Conservation (phyloP, 257 asterid species). For the Ophiorrhiza pumila region DNA sequence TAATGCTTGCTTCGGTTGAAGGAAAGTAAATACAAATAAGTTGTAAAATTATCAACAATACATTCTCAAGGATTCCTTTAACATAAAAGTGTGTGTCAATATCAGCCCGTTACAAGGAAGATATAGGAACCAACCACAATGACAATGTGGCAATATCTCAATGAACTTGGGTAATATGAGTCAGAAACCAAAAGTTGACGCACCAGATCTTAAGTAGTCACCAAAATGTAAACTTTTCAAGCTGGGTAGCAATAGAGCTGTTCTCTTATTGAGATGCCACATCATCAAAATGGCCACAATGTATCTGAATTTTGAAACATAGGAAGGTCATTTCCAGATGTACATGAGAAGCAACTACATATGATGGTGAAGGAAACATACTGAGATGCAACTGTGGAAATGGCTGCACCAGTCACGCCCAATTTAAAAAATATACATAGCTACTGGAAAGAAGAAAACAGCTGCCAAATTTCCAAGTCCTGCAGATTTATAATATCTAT, state of each 20-base stretch:
- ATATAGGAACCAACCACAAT: background rate
- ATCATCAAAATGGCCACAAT: constrained; percentile 43
- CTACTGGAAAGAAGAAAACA: constrained; percentile 36
- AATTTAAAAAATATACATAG: constrained; percentile 33
- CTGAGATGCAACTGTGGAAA: constrained; percentile 46
- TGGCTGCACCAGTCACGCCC: constrained; percentile 47
- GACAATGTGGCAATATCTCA: background rate
- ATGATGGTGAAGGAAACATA: constrained; percentile 23
- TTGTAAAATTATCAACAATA: background rate
- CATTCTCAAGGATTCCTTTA: too few relatives aligned
- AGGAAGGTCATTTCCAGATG: background rate
- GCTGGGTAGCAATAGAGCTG: constrained; percentile 32
- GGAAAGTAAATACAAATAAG: background rate
- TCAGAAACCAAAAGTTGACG: constrained; percentile 18
- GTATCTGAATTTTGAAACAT: constrained; percentile 27
- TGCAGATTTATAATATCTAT: constrained; percentile 16
- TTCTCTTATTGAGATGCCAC: constrained; percentile 37
- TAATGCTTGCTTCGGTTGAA: background rate
- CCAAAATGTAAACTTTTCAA: constrained; percentile 30
- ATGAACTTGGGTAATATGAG: background rate
- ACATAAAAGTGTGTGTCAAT: too few relatives aligned
- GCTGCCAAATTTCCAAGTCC: constrained; percentile 41
- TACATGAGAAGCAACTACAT: background rate
- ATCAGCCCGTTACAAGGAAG: background rate
- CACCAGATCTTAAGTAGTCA: constrained; percentile 41